Percentiles rank a stretch among this genome's conserved stretches.
These are phyloP conservation scores for Tuber magnatum DNA, from an alignment of 495 filamentous ascomycete species.

Conservation along the genomic window DNA sequence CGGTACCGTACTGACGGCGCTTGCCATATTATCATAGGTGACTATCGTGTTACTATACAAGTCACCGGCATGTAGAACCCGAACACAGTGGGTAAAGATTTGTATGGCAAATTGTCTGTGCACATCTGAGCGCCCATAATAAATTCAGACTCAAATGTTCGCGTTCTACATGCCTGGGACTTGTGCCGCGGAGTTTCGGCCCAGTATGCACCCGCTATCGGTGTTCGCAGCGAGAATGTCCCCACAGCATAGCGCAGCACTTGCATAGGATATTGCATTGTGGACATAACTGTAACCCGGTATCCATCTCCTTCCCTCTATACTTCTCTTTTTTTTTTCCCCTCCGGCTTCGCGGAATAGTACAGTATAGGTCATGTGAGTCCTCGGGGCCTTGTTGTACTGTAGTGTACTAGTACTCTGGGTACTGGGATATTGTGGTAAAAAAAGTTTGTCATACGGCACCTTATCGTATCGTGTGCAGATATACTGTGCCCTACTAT, in stretches of 20 bases:
- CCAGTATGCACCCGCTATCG: neutral
- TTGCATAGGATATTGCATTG: neutral
- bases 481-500: neutral
- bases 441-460: neutral
- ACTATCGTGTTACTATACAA: neutral
- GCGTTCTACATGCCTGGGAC: too few species aligned
- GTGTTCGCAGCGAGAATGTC: constrained; percentile 1
- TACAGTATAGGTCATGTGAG: neutral
- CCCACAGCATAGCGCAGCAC: neutral
- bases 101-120: too few species aligned
- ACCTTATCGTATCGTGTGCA: neutral
- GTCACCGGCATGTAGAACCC: too few species aligned
- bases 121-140: too few species aligned
- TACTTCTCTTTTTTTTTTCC: neutral
- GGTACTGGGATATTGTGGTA: neutral
- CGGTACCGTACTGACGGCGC: neutral
- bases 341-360: neutral
- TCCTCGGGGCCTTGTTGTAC: neutral
- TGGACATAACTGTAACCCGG: neutral
- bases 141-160: too few species aligned
- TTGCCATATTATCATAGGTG: neutral
- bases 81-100: too few species aligned
- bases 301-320: neutral
- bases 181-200: neutral
- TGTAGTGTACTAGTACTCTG: neutral